Evolutionary conservation across 257 asterid species (phyloP).

Genomic region (Nicotiana obtusifolia): DNA sequence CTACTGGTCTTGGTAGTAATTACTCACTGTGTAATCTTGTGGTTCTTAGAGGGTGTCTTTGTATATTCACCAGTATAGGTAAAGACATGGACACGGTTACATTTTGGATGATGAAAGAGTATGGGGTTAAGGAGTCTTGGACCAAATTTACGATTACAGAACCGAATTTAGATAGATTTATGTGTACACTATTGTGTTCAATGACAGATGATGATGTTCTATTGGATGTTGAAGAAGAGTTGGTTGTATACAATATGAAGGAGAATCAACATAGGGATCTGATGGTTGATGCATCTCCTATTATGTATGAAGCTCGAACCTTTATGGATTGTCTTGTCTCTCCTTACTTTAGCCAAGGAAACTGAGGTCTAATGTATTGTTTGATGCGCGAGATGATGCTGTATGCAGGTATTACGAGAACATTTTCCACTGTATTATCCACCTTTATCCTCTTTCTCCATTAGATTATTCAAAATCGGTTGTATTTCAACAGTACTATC

Average conservation of each 20-base stretch:
- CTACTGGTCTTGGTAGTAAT: background rate
- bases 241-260: conserved; percentile 12
- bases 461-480: background rate
- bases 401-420: background rate
- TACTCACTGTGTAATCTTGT: background rate
- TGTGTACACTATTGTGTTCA: background rate
- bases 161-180: background rate
- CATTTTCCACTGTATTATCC: background rate
- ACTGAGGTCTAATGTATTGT: background rate
- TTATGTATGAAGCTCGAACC: conserved; percentile 4
- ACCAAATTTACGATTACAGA: background rate
- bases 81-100: background rate
- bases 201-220: background rate
- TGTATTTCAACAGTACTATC: background rate
- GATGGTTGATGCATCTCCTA: conserved; percentile 17
- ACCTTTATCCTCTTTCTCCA: background rate
- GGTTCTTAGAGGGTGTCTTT: background rate
- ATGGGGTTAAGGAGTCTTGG: background rate
- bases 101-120: background rate
- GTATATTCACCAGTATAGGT: background rate
- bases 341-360: conserved; percentile 1
- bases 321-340: conserved; percentile 29
- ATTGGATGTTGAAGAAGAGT: conserved; percentile 2
- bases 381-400: background rate
- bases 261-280: conserved; percentile 6